Base-by-base conservation (phyloP, 2,329 filamentous ascomycete genomes). In the Colletotrichum tropicicola region DNA sequence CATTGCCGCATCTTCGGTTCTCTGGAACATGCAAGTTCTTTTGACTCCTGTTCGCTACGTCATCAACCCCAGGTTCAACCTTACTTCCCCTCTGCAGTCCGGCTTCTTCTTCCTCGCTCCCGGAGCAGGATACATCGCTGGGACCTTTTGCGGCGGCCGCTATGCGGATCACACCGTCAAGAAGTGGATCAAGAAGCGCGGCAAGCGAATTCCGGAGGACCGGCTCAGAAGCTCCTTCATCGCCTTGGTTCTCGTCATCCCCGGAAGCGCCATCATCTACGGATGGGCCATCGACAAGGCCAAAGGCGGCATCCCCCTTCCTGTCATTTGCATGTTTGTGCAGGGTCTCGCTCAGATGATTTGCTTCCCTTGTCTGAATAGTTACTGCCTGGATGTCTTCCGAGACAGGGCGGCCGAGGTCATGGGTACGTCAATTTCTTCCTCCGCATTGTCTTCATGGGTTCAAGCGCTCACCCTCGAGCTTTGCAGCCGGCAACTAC, bases 11-110 rank as follows among this genome's bases (percentile, higher is more conserved):
- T 86, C 83, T 2, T 81, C 84, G 17, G 80, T 92, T 0, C 85
- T 92, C 13, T 92, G 89, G 88, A 92, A 92, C 74, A 91, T 91
- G 78, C 92, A 92, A 75, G 84, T 83, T 3, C 82, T 92, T 1
- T 80, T 91, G 7, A 91, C 89, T 0, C 87, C 87, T 0, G 91
- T 92, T 64, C 87, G 89, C 25, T 91, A 91, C 70, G 86, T 92
- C 12, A 81, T 92, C 17, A 92, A 92, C 70, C 90, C 90, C 0
- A 87, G 90, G 57, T 92, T 92, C 78, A 71, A 86, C 56, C 83
- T 92, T 13, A 85, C 83, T 0, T 83, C 83, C 0, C 89, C 91
- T 0, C 82, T 92, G 21, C 85, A 91, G 71, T 85, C 84, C 0
- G 89, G 88, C 0, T 81, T 92, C 4, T 91, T 92, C 77, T 92